Percentiles rank a stretch among this genome's conserved stretches.
These are phyloP conservation scores for Xylaria sp. DNA, from an alignment of 2,329 filamentous ascomycete species.

Conservation along the genomic window DNA sequence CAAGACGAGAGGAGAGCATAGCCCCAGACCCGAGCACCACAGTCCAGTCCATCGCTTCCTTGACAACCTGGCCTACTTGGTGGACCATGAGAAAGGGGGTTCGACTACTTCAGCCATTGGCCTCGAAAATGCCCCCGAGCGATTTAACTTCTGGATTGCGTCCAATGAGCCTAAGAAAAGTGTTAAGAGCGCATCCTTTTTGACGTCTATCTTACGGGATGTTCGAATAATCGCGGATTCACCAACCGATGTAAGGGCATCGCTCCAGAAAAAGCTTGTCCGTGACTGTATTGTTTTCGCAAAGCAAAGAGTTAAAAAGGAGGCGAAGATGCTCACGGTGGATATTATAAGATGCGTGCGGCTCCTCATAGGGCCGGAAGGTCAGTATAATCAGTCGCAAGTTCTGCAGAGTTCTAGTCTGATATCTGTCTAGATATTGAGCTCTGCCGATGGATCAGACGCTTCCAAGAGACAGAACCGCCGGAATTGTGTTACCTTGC, in stretches of 20 bases:
- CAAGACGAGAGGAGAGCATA: conserved; percentile 49
- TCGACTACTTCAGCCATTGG: conserved; percentile 58
- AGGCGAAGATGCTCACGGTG: conserved; percentile 18
- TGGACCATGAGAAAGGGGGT: conserved; percentile 60
- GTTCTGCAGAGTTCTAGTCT: background rate
- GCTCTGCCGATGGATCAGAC: conserved; percentile 33
- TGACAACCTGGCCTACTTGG: conserved; percentile 57
- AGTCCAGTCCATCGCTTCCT: conserved; percentile 49
- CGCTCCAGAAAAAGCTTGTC: conserved; percentile 38
- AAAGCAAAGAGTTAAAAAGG: conserved; percentile 32
- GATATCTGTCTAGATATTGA: conserved; percentile 27
- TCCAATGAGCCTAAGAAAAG: conserved; percentile 50
- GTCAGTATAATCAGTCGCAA: conserved; percentile 26
- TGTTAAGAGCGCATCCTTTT: conserved; percentile 48
- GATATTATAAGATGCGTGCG: conserved; percentile 13
- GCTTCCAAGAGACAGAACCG: background rate
- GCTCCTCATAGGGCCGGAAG: conserved; percentile 1
- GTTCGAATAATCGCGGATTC: conserved; percentile 27
- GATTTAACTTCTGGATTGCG: conserved; percentile 58
- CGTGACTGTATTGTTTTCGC: conserved; percentile 38
- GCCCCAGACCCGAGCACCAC: conserved; percentile 29
- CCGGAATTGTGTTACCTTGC: conserved; percentile 35
- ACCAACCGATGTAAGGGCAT: background rate
- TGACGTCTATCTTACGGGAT: conserved; percentile 45
- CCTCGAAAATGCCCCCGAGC: conserved; percentile 50